These are phyloP conservation scores for Puccinia coronata DNA, from an alignment of 1,284 basidiomycete species.

Conservation along the genomic window DNA sequence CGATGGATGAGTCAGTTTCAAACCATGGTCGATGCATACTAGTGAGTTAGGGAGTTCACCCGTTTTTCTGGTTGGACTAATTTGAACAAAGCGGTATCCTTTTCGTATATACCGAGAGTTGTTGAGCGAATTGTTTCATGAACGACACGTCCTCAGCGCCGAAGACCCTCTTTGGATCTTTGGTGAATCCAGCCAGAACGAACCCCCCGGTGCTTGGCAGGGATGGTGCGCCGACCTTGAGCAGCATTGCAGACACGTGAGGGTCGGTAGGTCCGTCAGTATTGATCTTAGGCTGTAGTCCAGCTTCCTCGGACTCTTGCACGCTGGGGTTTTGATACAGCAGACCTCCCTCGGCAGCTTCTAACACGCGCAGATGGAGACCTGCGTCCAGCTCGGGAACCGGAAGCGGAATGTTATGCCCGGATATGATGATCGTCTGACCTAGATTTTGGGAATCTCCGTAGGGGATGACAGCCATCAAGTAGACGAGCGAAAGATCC, in stretches of 20 bases:
- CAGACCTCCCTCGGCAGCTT: conserved; percentile 23
- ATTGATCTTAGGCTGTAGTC: background rate
- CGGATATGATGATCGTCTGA: conserved; percentile 31
- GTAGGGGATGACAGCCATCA: conserved; percentile 30
- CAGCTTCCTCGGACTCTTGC: conserved; percentile 21
- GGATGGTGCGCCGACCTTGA: conserved; percentile 13
- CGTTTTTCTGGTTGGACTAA: background rate
- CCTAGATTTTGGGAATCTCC: background rate
- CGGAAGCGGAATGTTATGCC: conserved; percentile 31
- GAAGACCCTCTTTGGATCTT: conserved; percentile 44
- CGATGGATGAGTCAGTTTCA: too few relatives aligned
- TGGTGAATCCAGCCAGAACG: conserved; percentile 38
- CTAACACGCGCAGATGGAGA: conserved; percentile 34
- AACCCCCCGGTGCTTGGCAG: conserved; percentile 16
- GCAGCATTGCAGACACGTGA: conserved; percentile 42
- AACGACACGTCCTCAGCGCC: conserved; percentile 42
- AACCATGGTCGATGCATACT: too few relatives aligned
- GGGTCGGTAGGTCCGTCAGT: background rate
- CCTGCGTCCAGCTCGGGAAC: conserved; percentile 31
- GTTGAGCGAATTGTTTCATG: conserved; percentile 37
- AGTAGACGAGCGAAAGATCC: conserved; percentile 44
- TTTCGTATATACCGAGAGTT: conserved; percentile 18
- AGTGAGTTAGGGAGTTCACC: too few relatives aligned
- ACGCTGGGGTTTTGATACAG: conserved; percentile 46
- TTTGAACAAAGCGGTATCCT: background rate